Evolutionary conservation across 2,329 filamentous ascomycete species (phyloP), one percentile per base, ranked within the genome.

Genomic region (Colletotrichum incanum): DNA sequence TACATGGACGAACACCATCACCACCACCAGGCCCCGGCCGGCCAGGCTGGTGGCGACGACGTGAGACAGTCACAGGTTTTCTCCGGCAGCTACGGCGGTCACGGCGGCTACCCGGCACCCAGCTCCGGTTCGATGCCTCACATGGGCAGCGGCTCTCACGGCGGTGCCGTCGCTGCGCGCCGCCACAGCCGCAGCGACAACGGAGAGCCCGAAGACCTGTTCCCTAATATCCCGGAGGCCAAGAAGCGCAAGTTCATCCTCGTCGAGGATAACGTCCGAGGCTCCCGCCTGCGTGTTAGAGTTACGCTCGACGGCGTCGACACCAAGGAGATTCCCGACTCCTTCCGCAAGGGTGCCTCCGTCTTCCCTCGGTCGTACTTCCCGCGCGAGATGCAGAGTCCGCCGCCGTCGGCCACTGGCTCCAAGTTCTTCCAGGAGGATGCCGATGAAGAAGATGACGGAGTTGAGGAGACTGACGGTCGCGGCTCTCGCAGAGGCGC

Each of bases 211-310:
- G 89, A 91, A 20, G 91, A 91, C 60, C 89, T 98, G 55, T 98
- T 98, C 81, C 94, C 94, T 60, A 93, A 96, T 75, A 89, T 98
- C 64, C 95, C 95, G 1, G 94, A 96, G 78, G 92, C 93, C 64
- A 98, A 97, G 85, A 94, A 94, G 79, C 93, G 96, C 80, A 98
- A 98, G 83, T 98, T 98, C 82, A 98, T 98, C 76, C 90, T 98
- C 12, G 95, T 98, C 37, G 95, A 98, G 76, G 96, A 98, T 81
- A 92, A 91, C 64, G 93, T 95, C 74, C 92, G 94, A 45, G 93
- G 93, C 64, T 92, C 91, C 62, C 90, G 95, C 52, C 92, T 98
- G 1, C 92, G 96, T 20, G 95, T 98, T 56, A 93, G 95, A 73
- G 95, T 98, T 63, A 96, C 93, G 74, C 90, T 99, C n/a, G 94